Base-by-base conservation (phyloP, 331 rosid species). In the Phaseolus coccineus region DNA sequence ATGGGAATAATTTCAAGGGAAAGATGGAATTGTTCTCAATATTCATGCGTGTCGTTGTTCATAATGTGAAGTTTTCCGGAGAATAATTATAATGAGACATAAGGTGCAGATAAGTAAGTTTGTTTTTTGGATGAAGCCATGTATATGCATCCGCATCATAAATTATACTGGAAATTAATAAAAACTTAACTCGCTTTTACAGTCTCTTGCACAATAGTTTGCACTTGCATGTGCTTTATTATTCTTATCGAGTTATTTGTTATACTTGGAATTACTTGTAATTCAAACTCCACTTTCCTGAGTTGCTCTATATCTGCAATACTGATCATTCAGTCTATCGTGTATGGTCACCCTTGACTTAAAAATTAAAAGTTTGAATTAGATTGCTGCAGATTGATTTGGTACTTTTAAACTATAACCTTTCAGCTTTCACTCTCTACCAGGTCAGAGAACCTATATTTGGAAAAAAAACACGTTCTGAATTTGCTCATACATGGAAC, bases 401-500 rank as follows among this genome's bases (percentile, higher is more conserved):
- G 71, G 10, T 47, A 28, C 31, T 5, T 67, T 77, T 80, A 47
- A 71, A 81, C 30, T 72, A 72, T 75, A 75, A 86, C 39, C 27
- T 48, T 82, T 56, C 58, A 22, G 8, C 46, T 58, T 80, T 77
- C 72, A 77, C 70, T 63, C 68, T 67, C 67, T 57, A 48, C 30
- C 89, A 94, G 98, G 79, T 66, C 62, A 76, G 68, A 67, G 92
- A 94, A 82, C 92, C 93, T 28, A 73, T 90, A 48, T 81, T 90
- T 77, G 97, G 96, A 77, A 90, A 85, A 88, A 77, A 86, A 79
- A 31, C 84, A 74, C 89, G 92, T 35, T 74, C 92, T 28, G 92
- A 94, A 83, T 68, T 88, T 68, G 96, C 94, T 4, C 93, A 89
- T 58, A 42, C 68, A 28, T 94, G 98, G 96, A 94, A 94, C 92